Conservation (phyloP, 2,329 filamentous ascomycete genomes). For the Ustulina deusta region DNA sequence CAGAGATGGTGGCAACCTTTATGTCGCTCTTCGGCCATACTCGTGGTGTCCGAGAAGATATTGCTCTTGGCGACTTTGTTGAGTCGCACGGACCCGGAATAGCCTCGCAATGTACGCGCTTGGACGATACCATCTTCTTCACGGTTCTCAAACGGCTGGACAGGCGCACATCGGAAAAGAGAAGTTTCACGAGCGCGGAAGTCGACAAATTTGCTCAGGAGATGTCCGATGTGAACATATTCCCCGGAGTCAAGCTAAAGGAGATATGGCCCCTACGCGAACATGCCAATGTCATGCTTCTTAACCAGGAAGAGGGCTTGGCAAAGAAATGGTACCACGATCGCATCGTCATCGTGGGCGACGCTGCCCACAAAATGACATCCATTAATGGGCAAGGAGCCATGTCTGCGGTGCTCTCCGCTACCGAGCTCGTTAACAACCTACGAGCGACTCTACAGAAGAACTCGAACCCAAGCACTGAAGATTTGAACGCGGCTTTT, state of each 20-base stretch:
- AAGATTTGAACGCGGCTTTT: conserved; percentile 38
- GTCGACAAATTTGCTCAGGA: conserved; percentile 33
- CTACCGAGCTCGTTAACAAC: conserved; percentile 37
- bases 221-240: conserved; percentile 35
- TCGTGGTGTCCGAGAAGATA: conserved; percentile 10
- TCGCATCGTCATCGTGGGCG: conserved; percentile 53
- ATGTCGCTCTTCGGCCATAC: conserved; percentile 36
- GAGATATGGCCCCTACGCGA: conserved; percentile 40
- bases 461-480: conserved; percentile 16
- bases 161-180: conserved; percentile 18
- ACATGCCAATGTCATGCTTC: conserved; percentile 17
- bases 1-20: conserved; percentile 31
- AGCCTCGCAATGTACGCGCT: conserved; percentile 31
- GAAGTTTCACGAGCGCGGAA: conserved; percentile 34
- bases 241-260: conserved; percentile 37
- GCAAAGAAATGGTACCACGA: conserved; percentile 44
- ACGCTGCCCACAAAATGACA: conserved; percentile 52
- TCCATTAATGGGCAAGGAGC: conserved; percentile 38
- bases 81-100: conserved; percentile 35
- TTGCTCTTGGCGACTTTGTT: conserved; percentile 31
- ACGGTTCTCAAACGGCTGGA: conserved; percentile 30
- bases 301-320: conserved; percentile 42
- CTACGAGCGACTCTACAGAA: conserved; percentile 31
- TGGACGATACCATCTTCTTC: conserved; percentile 33
- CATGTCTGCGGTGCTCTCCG: conserved; percentile 35